A percentile compares a stretch with the other conserved stretches of the same genome.
phyloP scores from a whole-genome alignment of 768 basidiomycete species.

The Lyophyllum shimeji region DNA sequence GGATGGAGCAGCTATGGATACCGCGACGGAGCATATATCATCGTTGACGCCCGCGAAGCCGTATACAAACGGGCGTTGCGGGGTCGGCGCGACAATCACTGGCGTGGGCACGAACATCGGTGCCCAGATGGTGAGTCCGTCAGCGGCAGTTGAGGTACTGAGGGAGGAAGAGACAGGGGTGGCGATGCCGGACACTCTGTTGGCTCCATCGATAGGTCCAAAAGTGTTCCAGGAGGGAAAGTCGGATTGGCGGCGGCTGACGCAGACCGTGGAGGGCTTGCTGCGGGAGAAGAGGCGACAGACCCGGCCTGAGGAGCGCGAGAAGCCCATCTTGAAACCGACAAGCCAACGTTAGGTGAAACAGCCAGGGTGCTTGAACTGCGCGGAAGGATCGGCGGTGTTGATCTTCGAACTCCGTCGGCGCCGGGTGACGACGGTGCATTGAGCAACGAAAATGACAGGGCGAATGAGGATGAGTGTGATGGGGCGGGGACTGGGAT shows the following conservation, averaged over 20 bases:
- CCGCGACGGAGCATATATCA: background rate
- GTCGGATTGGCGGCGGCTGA: background rate
- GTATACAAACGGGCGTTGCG: background rate
- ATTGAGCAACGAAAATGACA: too few relatives aligned
- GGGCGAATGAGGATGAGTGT: background rate
- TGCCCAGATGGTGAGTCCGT: background rate
- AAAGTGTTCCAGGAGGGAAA: background rate
- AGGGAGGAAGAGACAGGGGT: background rate
- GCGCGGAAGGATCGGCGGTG: background rate
- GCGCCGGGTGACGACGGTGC: background rate
- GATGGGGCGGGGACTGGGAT: background rate
- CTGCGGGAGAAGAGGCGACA: background rate
- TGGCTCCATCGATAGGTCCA: background rate
- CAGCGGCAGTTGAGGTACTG: background rate
- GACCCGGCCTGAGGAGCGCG: background rate
- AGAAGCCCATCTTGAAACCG: background rate
- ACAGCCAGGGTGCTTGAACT: background rate
- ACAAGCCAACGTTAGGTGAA: background rate
- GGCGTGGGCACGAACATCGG: background rate
- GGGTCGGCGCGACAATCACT: background rate
- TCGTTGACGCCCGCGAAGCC: background rate
- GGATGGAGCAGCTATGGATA: background rate
- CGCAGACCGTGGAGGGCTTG: background rate
- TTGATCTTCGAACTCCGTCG: background rate
- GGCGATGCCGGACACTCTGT: background rate